Evolutionary conservation across 2,329 filamentous ascomycete genomes (phyloP).

Genomic region (Xylariaceae sp.): DNA sequence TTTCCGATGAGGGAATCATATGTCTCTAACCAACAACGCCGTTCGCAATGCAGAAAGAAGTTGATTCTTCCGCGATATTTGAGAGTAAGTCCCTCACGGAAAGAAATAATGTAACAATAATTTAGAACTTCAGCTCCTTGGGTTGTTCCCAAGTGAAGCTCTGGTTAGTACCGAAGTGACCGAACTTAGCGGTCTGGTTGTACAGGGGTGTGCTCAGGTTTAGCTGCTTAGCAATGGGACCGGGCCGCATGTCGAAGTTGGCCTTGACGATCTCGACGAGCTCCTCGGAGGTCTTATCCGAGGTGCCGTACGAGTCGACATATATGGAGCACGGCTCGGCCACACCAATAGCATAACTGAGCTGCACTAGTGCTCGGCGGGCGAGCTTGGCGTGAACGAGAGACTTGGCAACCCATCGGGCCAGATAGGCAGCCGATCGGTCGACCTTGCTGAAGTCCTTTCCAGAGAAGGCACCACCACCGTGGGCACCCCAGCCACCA

Average conservation of each 20-base stretch:
- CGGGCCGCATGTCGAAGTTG: slow-evolving; percentile 98
- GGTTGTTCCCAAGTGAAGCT: slow-evolving; percentile 98
- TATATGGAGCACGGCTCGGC: slow-evolving; percentile 97
- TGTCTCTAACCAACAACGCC: slow-evolving; percentile 45
- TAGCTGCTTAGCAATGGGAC: slow-evolving; percentile 98
- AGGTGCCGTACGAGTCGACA: slow-evolving; percentile 97
- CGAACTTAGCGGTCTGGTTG: slow-evolving; percentile 98
- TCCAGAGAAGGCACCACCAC: slow-evolving; percentile 99
- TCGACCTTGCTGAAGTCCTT: slow-evolving; percentile 99
- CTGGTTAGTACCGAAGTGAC: slow-evolving; percentile 98
- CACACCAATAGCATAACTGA: slow-evolving; percentile 99
- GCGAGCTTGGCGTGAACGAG: slow-evolving; percentile 87
- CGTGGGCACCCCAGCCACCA: slow-evolving; percentile 99
- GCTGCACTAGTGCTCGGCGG: slow-evolving; percentile 92
- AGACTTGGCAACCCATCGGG: slow-evolving; percentile 98
- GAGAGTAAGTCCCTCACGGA: slow-evolving; percentile 38
- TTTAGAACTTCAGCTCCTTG: slow-evolving; percentile 90
- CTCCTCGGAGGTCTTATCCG: slow-evolving; percentile 85
- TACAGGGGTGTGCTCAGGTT: slow-evolving; percentile 97
- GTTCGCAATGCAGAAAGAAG: slow-evolving; percentile 48
- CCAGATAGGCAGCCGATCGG: slow-evolving; percentile 95
- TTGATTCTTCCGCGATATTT: slow-evolving; percentile 46
- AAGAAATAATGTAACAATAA: slow-evolving; percentile 37
- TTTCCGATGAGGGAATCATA: slow-evolving; percentile 47
- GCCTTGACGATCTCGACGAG: slow-evolving; percentile 91